Evolutionary conservation across 139 green algal species (phyloP).

Genomic region (Chlorella sp.): DNA sequence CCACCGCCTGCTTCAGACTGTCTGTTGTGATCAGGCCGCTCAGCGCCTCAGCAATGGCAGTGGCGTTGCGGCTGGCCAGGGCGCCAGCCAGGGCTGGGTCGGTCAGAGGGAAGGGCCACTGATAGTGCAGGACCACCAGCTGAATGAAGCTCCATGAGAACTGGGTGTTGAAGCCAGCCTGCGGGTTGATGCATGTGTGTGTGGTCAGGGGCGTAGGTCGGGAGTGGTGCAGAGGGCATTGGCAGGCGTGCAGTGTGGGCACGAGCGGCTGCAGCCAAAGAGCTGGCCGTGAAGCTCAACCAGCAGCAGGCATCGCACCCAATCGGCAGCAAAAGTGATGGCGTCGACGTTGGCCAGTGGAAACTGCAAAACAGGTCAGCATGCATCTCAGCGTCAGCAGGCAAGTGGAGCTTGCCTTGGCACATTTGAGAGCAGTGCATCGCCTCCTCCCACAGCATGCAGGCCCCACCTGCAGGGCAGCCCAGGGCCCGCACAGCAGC

Average conservation of each 20-base stretch:
- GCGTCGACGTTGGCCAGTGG: slow-evolving; percentile 9
- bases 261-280: no score
- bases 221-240: no score
- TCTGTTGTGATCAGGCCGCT: background rate
- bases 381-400: no score
- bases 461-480: background rate
- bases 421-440: no score
- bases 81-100: background rate
- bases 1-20: background rate
- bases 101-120: slow-evolving; percentile 13
- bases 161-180: slow-evolving; percentile 28
- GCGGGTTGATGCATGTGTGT: no score
- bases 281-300: no score
- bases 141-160: slow-evolving; percentile 29
- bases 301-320: slow-evolving; percentile 1
- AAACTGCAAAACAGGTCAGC: background rate
- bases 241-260: no score
- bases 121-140: slow-evolving; percentile 25
- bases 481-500: background rate
- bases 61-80: background rate
- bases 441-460: no score
- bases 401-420: no score
- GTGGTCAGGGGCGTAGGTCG: no score
- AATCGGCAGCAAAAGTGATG: slow-evolving; percentile 28
- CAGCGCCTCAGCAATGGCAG: background rate